These are phyloP conservation scores for Passalora sequoiae DNA, from an alignment of 2,329 filamentous ascomycete genomes.

Conservation along the genomic window DNA sequence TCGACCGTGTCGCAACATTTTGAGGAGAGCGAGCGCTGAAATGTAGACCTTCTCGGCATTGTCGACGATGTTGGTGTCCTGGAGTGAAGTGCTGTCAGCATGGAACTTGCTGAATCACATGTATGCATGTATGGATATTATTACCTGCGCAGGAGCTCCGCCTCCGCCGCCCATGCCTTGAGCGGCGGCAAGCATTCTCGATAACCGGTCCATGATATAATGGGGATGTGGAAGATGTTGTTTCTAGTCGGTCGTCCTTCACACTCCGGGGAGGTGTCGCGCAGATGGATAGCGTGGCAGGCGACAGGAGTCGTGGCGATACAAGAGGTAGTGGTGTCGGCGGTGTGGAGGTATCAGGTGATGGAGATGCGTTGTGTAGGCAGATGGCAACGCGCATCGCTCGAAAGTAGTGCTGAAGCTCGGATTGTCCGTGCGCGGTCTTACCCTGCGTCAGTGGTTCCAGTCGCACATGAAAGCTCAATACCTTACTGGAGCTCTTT, in stretches of 20 bases:
- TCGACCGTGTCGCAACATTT: conserved; percentile 97
- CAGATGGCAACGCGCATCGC: conserved; percentile 14
- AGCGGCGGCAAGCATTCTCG: conserved; percentile 75
- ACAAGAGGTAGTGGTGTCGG: not conserved
- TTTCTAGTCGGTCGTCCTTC: too few species aligned
- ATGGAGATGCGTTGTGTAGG: conserved; percentile 10
- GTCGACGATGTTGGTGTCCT: conserved; percentile 95
- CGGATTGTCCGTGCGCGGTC: not conserved
- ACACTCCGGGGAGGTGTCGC: too few species aligned
- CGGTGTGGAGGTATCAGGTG: conserved; percentile 5
- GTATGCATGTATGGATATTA: not conserved
- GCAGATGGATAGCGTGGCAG: too few species aligned
- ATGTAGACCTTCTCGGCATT: conserved; percentile 99
- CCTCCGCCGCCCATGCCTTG: conserved; percentile 62
- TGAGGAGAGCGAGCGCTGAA: conserved; percentile 90
- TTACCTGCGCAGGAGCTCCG: conserved; percentile 60
- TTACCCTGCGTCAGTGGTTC: too few species aligned
- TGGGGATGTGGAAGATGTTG: conserved; percentile 15
- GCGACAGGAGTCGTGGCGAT: not conserved
- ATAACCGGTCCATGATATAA: conserved; percentile 86
- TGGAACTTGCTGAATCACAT: too few species aligned
- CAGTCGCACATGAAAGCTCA: too few species aligned
- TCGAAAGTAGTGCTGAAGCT: not conserved
- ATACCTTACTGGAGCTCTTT: not conserved
- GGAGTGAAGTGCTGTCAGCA: conserved; percentile 4